Base-by-base conservation (phyloP, 192 early-diverging fungal species). In the Coemansia sp. region DNA sequence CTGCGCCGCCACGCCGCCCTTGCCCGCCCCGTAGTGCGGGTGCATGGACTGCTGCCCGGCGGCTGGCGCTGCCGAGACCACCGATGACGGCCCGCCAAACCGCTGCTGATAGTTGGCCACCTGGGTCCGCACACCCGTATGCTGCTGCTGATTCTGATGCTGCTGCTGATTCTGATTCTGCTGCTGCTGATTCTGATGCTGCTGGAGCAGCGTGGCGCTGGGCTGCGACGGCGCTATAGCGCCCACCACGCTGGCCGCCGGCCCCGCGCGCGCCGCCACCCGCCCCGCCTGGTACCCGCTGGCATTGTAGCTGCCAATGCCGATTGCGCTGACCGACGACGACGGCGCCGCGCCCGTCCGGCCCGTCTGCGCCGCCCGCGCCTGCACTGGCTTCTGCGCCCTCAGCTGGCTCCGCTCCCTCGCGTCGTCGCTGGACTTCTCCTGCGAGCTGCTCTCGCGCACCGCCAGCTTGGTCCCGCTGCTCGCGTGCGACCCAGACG, bases 291-390 rank as follows among this genome's bases (percentile, higher is more conserved):
- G 71, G 14, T 63, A 55, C 10, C 45, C 45, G 15, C 48, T 36
- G 4, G 54, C 23, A 19, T 49, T 65, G 43, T 68, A 69, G 53
- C 66, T 69, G 30, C 73, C 66, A 52, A 75, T 55, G 21, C 73
- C 73, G 38, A 76, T 65, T 14, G 73, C 73, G 26, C 73, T 76
- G 20, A 58, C 73, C 7, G 73, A 69, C 15, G 73, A 76, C 20
- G 67, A 60, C 17, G 29, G 55, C 52, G 36, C 51, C 27, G 21
- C 38, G 22, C 15, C 27, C 12, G 15, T 54, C 12, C 40, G 38
- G 15, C 48, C 48, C 12, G 21, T 27, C 43, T 21, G 57, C 23
- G 53, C 22, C 48, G 52, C 26, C 6, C 45, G 45, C 45, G 45
- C 45, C 6, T 47, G 45, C 15, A 30, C 45, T 17, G 52, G 39